A percentile compares a stretch with the other conserved stretches of the same genome.
phyloP scores from a whole-genome alignment of 1,284 basidiomycete genomes.

The Chalciporus piperatoides region DNA sequence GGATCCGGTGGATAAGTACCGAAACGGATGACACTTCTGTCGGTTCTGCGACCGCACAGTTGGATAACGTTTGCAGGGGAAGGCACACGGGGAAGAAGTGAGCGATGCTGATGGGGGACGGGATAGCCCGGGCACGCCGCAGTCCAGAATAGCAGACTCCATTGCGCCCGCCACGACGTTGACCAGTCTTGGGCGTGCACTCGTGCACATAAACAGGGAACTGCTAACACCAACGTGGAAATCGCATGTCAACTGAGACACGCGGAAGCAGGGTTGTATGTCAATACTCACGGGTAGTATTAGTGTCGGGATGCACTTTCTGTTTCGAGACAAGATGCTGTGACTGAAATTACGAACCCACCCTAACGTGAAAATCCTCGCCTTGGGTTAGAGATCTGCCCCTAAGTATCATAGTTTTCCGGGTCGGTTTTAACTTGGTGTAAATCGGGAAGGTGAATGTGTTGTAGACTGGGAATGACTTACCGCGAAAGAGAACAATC shows the following conservation, averaged over 20 bases:
- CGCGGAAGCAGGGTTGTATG: constrained; percentile 26
- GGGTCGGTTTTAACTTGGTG: neutral
- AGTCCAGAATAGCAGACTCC: neutral
- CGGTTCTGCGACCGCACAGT: neutral
- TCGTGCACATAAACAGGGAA: neutral
- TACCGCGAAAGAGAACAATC: constrained; percentile 7
- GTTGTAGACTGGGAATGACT: neutral
- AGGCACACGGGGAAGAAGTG: constrained; percentile 9
- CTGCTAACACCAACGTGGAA: constrained; percentile 12
- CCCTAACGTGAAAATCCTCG: constrained; percentile 1
- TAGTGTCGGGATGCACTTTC: constrained; percentile 5
- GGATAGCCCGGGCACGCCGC: neutral
- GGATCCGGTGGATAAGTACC: constrained; percentile 15
- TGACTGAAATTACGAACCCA: constrained; percentile 19
- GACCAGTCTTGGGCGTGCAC: neutral
- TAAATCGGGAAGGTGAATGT: neutral
- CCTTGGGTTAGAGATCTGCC: neutral
- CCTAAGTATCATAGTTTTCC: neutral
- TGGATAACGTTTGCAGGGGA: constrained; percentile 1
- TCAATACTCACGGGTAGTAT: constrained; percentile 10
- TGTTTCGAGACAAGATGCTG: constrained; percentile 20
- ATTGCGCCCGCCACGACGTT: neutral
- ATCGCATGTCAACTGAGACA: constrained; percentile 20
- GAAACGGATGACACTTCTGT: constrained; percentile 4
- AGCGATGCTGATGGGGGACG: constrained; percentile 1